Evolutionary conservation across 2,329 filamentous ascomycete species (phyloP).

Genomic region (Aspergillus eucalypticola): DNA sequence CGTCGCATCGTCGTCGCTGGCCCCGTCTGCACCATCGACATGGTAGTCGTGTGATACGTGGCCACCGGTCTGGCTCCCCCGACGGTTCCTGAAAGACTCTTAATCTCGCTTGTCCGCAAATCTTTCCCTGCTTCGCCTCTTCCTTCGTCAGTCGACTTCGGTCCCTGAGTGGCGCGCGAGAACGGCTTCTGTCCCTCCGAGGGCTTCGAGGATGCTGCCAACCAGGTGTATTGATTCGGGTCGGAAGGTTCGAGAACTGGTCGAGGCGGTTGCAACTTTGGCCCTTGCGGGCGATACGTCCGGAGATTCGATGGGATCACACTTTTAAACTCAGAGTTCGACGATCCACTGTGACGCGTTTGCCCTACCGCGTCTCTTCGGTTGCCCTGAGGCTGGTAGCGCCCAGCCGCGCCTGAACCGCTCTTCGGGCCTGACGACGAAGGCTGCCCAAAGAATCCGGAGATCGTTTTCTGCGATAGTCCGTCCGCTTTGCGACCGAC

Average conservation of each 20-base stretch:
- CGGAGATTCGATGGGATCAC: slow-evolving; percentile 25
- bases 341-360: slow-evolving; percentile 3
- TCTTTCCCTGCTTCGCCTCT: slow-evolving; percentile 17
- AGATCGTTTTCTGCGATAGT: slow-evolving; percentile 54
- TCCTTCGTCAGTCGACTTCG: slow-evolving; percentile 7
- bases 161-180: slow-evolving; percentile 13
- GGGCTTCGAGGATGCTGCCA: slow-evolving; percentile 29
- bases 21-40: slow-evolving; percentile 36
- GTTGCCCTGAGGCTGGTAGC: slow-evolving; percentile 14
- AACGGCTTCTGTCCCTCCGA: slow-evolving; percentile 19
- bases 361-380: slow-evolving; percentile 13
- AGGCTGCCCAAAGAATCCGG: slow-evolving; percentile 50
- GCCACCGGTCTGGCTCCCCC: slow-evolving; percentile 29
- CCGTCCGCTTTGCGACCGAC: slow-evolving; percentile 40
- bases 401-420: slow-evolving; percentile 16
- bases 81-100: slow-evolving; percentile 24
- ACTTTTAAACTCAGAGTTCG: slow-evolving; percentile 14
- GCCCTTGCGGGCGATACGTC: slow-evolving; percentile 35
- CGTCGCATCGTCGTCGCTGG: slow-evolving; percentile 30
- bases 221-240: slow-evolving; percentile 38
- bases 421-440: slow-evolving; percentile 22
- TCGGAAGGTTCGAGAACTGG: slow-evolving; percentile 35
- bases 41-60: slow-evolving; percentile 44
- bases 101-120: slow-evolving; percentile 26
- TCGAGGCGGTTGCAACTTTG: slow-evolving; percentile 33